Conservation (phyloP, 768 basidiomycete species). For the Boletus edulis region DNA sequence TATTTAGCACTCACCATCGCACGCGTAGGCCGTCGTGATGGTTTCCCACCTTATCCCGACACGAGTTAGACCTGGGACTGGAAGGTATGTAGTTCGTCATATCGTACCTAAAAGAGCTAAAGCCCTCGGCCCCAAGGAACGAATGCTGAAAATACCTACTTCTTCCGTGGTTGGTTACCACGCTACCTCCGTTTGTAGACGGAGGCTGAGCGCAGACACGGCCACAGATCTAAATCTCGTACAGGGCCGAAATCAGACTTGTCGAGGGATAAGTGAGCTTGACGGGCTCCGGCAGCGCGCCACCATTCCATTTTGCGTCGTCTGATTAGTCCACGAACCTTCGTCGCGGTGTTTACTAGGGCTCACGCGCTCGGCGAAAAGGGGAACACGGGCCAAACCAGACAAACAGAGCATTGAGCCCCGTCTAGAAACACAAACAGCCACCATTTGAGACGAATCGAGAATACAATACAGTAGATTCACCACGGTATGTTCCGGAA, state of each 20-base stretch:
- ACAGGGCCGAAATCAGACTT: conserved; percentile 22
- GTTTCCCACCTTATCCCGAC: conserved; percentile 8
- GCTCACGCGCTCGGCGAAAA: conserved; percentile 1
- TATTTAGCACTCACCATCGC: background rate
- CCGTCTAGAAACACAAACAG: conserved; percentile 4
- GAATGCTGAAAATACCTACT: conserved; percentile 1
- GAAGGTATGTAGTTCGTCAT: conserved; percentile 4
- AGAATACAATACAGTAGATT: background rate
- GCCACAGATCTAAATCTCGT: conserved; percentile 14
- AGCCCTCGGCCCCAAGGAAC: conserved; percentile 30
- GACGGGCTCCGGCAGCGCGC: conserved; percentile 2
- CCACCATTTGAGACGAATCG: background rate
- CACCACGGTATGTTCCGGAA: conserved; percentile 21
- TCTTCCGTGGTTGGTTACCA: conserved; percentile 22
- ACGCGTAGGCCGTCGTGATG: background rate
- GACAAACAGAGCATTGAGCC: background rate
- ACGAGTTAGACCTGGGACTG: background rate
- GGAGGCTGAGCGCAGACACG: conserved; percentile 5
- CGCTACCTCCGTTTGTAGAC: conserved; percentile 21
- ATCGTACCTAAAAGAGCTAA: conserved; percentile 7
- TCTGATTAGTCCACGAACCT: conserved; percentile 17
- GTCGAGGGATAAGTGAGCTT: conserved; percentile 17
- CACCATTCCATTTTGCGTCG: background rate
- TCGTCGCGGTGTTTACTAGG: conserved; percentile 11
- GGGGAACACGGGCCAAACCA: background rate